Evolutionary conservation across 2,329 filamentous ascomycete species (phyloP), one percentile per base, ranked within the genome.

Genomic region (Trichophyton benhamiae): DNA sequence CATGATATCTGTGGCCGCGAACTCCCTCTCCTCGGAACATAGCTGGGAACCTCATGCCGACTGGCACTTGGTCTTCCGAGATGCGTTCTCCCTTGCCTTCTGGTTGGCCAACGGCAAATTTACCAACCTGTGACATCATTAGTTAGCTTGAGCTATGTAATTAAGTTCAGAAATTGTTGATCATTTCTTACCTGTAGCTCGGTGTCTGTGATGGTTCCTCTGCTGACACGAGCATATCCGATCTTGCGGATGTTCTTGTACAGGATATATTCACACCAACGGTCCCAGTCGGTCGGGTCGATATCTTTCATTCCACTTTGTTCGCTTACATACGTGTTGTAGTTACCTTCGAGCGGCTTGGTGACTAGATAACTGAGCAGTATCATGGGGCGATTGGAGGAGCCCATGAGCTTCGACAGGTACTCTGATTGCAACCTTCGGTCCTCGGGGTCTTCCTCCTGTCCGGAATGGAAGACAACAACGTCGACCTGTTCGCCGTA

Each of bases 251-350:
- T 76, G 11, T 86, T 86, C 79, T 96, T 96, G 80, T 90, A 99
- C 27, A 99, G 78, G 66, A 99, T 96, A 75, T 99, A 99, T 78
- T 99, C 92, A 78, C 94, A 99, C 94, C 94, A 99, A 61, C 94
- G 81, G 74, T 99, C 94, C 91, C 91, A 96, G 72, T 99, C 94
- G 2, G 80, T 86, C 0, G 86, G 83, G 70, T 99, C 94, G 58
- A 99, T 94, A 70, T 99, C 94, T 69, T 89, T 86, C 94, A 99
- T 99, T 8, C 91, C 89, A 62, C 88, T 95, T 62, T 79, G 78
- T 60, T 90, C 82, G 61, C 89, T 89, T 25, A 97, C 94, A 68
- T 95, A 97, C 0, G 86, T 96, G 72, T 97, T 92, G 78, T 99
- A 99, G 72, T 99, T 99, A 64, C 94, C 94, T 77, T 96, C 79